phyloP scores from a whole-genome alignment of 2,329 filamentous ascomycete genomes.

The Emericellopsis atlantica region DNA sequence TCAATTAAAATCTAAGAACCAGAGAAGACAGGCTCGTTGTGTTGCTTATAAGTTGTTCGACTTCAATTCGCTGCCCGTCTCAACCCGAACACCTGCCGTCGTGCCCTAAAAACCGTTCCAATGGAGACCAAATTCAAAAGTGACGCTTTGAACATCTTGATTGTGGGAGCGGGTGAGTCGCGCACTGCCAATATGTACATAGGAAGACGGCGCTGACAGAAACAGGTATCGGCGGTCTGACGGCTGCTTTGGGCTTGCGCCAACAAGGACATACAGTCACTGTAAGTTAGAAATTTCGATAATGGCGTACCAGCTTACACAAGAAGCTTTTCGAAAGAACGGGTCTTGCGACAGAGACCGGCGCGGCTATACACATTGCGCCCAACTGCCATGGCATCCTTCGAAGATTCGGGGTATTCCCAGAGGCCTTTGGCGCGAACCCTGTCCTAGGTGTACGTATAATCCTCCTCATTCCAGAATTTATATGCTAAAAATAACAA shows the following conservation, averaged over 20 bases:
- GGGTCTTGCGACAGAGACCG: conserved; percentile 38
- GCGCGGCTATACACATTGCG: conserved; percentile 49
- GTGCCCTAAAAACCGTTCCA: no score
- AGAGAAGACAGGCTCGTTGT: no score
- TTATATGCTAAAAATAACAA: conserved; percentile 22
- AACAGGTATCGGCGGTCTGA: conserved; percentile 33
- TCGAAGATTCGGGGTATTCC: conserved; percentile 21
- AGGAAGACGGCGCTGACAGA: background rate
- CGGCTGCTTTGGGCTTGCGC: conserved; percentile 32
- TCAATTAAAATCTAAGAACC: no score
- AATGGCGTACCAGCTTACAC: conserved; percentile 5
- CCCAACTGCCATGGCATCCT: conserved; percentile 50
- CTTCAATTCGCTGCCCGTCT: no score
- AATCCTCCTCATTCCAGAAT: background rate
- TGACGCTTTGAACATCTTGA: conserved; percentile 5
- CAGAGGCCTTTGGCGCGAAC: conserved; percentile 25
- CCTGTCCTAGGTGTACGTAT: conserved; percentile 13
- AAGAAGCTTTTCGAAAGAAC: conserved; percentile 44
- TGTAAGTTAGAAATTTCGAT: conserved; percentile 13
- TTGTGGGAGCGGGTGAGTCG: conserved; percentile 10
- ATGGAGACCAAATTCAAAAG: background rate
- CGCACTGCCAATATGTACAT: background rate
- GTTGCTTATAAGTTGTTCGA: no score
- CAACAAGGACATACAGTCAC: conserved; percentile 32
- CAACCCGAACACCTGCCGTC: no score